Evolutionary conservation across 805 yeast species (phyloP), one percentile per base, ranked within the genome.

Genomic region (Yamadazyma sp.): DNA sequence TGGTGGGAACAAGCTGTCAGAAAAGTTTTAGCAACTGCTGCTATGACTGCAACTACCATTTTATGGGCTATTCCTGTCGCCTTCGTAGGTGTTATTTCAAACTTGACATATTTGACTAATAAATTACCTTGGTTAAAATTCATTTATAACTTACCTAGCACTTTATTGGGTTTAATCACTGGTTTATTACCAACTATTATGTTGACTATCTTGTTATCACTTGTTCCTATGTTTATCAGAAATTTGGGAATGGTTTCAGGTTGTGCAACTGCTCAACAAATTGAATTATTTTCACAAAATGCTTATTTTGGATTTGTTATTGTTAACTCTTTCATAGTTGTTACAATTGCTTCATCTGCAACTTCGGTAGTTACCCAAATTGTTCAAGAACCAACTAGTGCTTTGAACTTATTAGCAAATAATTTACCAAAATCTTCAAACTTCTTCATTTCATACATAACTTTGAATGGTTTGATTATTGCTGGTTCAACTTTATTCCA

Each of bases 1-100:
- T 84, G 93, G 89, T 82, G 86, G 83, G 94, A 84, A 58, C 62
- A 80, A 49, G 54, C 81, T 13, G 62, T 66, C 9, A 70, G 91
- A 62, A 55, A 62, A 22, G 55, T 70, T 18, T 68, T 69, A 35
- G 78, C 89, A 0, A 37, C 62, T 23, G 65, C 75, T 11, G 78
- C 76, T 2, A 73, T 82, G 36, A 48, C 61, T 15, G 84, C 79
- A 1, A 49, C 81, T 28, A 67, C 82, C 34, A 76, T 91, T 31
- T 87, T 88, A 63, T 91, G 98, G 98, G 81, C 95, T 27, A 80
- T 91, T 49, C 98, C 98, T 7, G 97, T 91, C 25, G 95, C 97
- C n/a, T 88, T 87, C 51, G 96, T 91, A 33, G 98, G 98, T 76
- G 75, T 79, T 49, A 82, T 93, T 45, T 91, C 98, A 16, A 93